Conservation (phyloP, 352 stramenopile genomes). For the Pythium oligandrum region DNA sequence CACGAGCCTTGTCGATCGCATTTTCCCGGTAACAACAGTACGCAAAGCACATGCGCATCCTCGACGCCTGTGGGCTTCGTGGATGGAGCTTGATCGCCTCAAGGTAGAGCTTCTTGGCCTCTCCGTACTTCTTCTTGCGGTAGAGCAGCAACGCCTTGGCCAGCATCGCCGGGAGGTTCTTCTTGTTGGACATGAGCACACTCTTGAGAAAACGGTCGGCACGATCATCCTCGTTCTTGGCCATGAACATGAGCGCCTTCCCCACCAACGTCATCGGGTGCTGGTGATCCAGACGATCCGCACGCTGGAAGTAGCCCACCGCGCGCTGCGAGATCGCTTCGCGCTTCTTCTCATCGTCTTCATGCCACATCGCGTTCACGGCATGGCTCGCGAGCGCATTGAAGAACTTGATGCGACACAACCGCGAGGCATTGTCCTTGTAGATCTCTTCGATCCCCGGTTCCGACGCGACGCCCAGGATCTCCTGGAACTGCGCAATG, state of each 20-base stretch:
- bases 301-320: conserved; percentile 83
- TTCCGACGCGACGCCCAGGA: conserved; percentile 75
- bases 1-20: conserved; percentile 81
- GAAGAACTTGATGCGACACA: conserved; percentile 88
- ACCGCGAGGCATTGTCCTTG: conserved; percentile 78
- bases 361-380: conserved; percentile 87
- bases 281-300: conserved; percentile 86
- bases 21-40: conserved; percentile 95
- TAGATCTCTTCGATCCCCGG: conserved; percentile 87
- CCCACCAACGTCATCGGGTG: conserved; percentile 87
- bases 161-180: conserved; percentile 83
- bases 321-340: conserved; percentile 76
- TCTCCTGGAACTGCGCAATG: conserved; percentile 81
- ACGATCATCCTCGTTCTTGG: conserved; percentile 89
- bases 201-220: conserved; percentile 90
- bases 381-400: conserved; percentile 81
- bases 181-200: conserved; percentile 86
- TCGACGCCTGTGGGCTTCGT: conserved; percentile 81
- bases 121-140: conserved; percentile 83
- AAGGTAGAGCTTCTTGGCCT: conserved; percentile 91
- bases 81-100: conserved; percentile 94
- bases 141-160: conserved; percentile 84
- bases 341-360: conserved; percentile 86
- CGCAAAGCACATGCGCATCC: conserved; percentile 94
- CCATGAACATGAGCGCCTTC: conserved; percentile 92